Percentiles rank a stretch among this genome's conserved stretches.
phyloP scores from a whole-genome alignment of 495 filamentous ascomycete species.

The Talaromyces wortmannii region DNA sequence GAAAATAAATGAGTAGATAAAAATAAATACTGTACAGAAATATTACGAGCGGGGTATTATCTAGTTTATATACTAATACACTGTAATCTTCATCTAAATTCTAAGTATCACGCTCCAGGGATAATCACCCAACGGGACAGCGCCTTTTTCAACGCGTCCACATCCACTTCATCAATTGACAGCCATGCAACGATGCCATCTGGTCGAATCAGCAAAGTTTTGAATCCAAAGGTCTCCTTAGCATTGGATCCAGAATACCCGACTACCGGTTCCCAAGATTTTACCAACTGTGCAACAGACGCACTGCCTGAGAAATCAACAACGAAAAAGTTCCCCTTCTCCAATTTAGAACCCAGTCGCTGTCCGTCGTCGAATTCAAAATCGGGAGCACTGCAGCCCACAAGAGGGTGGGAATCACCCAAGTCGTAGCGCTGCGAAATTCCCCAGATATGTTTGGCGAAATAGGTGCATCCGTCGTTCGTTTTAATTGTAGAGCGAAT shows the following conservation, averaged over 20 bases:
- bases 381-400: constrained; percentile 20
- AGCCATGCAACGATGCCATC: constrained; percentile 25
- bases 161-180: no score
- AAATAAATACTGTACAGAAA: no score
- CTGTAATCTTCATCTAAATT: no score
- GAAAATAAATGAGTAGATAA: no score
- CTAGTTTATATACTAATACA: no score
- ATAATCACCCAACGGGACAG: no score
- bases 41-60: no score
- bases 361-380: constrained; percentile 18
- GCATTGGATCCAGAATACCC: constrained; percentile 12
- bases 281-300: constrained; percentile 5
- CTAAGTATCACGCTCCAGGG: no score
- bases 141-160: no score
- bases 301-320: constrained; percentile 12
- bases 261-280: constrained; percentile 6
- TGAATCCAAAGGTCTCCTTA: constrained; percentile 12
- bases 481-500: constrained; percentile 16
- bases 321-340: constrained; percentile 10
- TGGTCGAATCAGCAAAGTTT: constrained; percentile 19
- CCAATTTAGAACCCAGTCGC: constrained; percentile 14
- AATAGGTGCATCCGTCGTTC: constrained; percentile 16
- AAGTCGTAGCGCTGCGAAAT: constrained; percentile 19
- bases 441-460: constrained; percentile 21
- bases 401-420: constrained; percentile 11